Evolutionary conservation across 2,329 filamentous ascomycete genomes (phyloP).

Genomic region (Purpureocillium takamizusanense): DNA sequence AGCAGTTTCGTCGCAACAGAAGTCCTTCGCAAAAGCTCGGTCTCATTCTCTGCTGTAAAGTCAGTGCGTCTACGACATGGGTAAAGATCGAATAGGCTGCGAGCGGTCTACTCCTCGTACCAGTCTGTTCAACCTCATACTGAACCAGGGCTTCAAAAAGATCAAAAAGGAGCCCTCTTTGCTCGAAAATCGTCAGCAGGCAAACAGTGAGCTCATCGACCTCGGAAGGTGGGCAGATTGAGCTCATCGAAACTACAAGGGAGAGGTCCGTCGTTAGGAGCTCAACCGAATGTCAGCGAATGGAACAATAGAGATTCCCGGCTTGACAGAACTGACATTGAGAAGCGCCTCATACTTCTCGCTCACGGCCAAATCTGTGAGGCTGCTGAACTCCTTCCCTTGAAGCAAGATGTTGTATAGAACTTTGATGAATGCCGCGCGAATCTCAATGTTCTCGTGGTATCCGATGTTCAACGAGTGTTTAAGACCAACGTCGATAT

Average conservation of each 20-base stretch:
- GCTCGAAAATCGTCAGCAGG: conserved; percentile 61
- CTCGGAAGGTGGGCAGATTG: conserved; percentile 57
- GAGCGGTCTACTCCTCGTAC: conserved; percentile 18
- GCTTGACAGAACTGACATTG: conserved; percentile 24
- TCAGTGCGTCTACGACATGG: conserved; percentile 7
- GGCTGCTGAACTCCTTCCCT: conserved; percentile 60
- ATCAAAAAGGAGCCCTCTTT: conserved; percentile 52
- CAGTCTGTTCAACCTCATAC: conserved; percentile 59
- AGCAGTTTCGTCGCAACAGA: conserved; percentile 67
- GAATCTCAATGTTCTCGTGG: conserved; percentile 60
- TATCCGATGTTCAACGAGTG: conserved; percentile 63
- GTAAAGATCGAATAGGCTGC: neutral
- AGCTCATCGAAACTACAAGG: conserved; percentile 53
- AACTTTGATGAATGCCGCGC: conserved; percentile 61
- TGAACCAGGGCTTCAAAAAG: conserved; percentile 59
- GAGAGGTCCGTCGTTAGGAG: conserved; percentile 54
- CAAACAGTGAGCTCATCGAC: conserved; percentile 62
- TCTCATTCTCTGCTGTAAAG: conserved; percentile 46
- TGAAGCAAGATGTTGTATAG: conserved; percentile 64
- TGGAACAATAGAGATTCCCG: neutral
- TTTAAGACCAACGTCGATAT: conserved; percentile 63
- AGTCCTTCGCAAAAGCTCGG: conserved; percentile 57
- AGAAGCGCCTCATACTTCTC: conserved; percentile 61
- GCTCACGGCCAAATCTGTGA: conserved; percentile 58
- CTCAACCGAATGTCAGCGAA: conserved; percentile 18